A percentile compares a stretch with the other conserved stretches of the same genome.
These are phyloP conservation scores for Yamadazyma membranifaciens DNA, from an alignment of 1,139 yeast species.

Conservation along the genomic window DNA sequence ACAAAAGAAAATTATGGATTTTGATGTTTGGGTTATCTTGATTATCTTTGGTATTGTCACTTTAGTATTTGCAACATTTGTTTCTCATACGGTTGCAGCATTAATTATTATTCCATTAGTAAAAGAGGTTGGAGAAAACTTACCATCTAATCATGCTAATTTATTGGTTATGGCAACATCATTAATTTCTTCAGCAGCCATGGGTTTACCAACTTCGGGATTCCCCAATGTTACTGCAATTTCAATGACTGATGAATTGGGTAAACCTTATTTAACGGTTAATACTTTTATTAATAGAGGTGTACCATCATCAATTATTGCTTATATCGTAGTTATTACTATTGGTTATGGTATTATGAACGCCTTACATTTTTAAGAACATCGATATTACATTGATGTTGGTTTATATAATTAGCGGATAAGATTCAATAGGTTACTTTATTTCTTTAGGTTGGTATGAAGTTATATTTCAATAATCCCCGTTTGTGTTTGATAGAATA, in stretches of 20 bases:
- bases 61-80: conserved; percentile 85
- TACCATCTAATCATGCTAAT: conserved; percentile 70
- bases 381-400: no score
- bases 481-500: no score
- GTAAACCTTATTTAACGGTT: conserved; percentile 81
- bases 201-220: conserved; percentile 96
- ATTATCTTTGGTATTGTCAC: conserved; percentile 76
- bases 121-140: conserved; percentile 75
- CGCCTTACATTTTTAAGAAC: conserved; percentile 43
- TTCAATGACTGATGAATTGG: conserved; percentile 86
- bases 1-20: conserved; percentile 56
- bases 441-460: no score
- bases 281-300: conserved; percentile 83
- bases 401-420: not conserved
- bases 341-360: conserved; percentile 77
- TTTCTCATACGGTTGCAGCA: conserved; percentile 95
- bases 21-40: conserved; percentile 66
- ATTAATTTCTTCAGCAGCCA: conserved; percentile 82
- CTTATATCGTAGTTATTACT: conserved; percentile 64
- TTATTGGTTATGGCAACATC: conserved; percentile 82
- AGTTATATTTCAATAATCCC: no score
- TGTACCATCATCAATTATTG: conserved; percentile 77
- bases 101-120: conserved; percentile 85
- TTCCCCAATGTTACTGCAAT: conserved; percentile 97
- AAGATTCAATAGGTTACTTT: not conserved